Evolutionary conservation across 139 green algal genomes (phyloP).

Genomic region (Astrephomene gubernaculifera): DNA sequence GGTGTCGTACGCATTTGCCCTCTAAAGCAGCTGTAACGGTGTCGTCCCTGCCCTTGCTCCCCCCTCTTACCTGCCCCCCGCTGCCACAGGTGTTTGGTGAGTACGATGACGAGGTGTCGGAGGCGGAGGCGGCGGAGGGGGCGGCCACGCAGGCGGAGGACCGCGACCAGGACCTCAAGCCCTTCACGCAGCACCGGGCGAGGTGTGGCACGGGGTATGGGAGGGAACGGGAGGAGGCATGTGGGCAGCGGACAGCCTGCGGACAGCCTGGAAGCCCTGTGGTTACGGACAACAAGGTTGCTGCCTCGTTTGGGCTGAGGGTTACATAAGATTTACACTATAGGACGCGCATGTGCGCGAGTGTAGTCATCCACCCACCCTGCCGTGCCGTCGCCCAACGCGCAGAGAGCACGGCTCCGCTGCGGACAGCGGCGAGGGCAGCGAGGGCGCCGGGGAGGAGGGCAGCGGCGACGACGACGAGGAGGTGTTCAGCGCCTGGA

Average conservation of each 20-base stretch:
- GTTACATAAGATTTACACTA: too few species aligned
- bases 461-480: slow-evolving; percentile 53
- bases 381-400: too few species aligned
- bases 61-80: too few species aligned
- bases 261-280: too few species aligned
- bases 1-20: too few species aligned
- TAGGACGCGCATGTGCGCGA: too few species aligned
- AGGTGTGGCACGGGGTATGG: too few species aligned
- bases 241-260: too few species aligned
- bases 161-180: slow-evolving; percentile 76
- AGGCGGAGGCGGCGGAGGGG: slow-evolving; percentile 78
- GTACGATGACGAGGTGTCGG: slow-evolving; percentile 89
- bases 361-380: too few species aligned
- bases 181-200: slow-evolving; percentile 47
- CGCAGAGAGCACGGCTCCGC: slow-evolving; percentile 49
- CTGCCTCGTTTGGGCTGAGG: too few species aligned
- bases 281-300: too few species aligned
- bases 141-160: slow-evolving; percentile 57
- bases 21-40: not conserved
- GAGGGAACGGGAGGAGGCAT: too few species aligned
- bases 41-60: not conserved
- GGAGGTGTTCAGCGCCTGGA: slow-evolving; percentile 76
- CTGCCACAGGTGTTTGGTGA: slow-evolving; percentile 83
- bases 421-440: slow-evolving; percentile 47
- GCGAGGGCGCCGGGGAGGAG: slow-evolving; percentile 42